These are phyloP conservation scores for Populus hybrid DNA, from an alignment of 441 rosid species.

Conservation along the genomic window DNA sequence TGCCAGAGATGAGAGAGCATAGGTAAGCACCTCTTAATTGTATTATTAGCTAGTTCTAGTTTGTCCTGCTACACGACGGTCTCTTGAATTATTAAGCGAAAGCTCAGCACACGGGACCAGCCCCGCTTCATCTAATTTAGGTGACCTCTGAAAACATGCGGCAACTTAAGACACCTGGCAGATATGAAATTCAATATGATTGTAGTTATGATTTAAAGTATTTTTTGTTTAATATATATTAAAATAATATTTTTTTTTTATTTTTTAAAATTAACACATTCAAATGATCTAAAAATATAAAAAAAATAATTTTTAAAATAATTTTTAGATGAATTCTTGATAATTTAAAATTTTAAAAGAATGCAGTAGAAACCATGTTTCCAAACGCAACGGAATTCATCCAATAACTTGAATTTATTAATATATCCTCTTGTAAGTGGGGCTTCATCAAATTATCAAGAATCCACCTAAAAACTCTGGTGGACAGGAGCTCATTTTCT, in stretches of 20 bases:
- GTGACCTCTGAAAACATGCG: constrained; percentile 1
- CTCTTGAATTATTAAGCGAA: constrained; percentile 13
- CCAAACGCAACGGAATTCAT: neutral
- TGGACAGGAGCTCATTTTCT: neutral
- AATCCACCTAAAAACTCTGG: neutral
- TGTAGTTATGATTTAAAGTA: no score
- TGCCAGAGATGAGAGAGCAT: neutral
- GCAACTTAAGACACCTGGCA: constrained; percentile 9
- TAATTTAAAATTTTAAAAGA: no score
- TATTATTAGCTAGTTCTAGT: neutral
- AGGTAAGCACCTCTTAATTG: neutral
- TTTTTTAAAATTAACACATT: no score
- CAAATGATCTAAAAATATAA: no score
- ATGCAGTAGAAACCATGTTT: neutral
- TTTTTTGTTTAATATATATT: no score
- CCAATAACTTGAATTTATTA: constrained; percentile 8
- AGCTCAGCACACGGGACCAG: constrained; percentile 14
- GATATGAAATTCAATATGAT: no score
- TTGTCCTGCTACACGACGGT: neutral
- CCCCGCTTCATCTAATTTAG: constrained; percentile 1
- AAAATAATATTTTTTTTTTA: no score
- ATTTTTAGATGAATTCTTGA: no score
- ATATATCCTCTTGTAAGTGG: constrained; percentile 6
- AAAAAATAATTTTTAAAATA: no score
- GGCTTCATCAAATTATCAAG: constrained; percentile 4